Base-by-base conservation (phyloP, 495 filamentous ascomycete genomes). In the Podospora pseudopauciseta region DNA sequence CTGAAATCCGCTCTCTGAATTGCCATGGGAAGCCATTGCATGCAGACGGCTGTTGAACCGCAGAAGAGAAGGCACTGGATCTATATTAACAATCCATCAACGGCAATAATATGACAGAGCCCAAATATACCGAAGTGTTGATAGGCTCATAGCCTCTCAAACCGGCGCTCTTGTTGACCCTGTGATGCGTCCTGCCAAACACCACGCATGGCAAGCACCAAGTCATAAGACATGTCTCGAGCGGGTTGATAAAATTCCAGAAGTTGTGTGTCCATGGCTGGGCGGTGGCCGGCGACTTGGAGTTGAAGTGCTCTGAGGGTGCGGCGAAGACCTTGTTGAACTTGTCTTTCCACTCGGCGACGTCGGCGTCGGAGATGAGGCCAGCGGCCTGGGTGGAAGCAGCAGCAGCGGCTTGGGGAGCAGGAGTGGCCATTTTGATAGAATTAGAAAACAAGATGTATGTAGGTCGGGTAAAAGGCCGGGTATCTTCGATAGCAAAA, bases 131-230 rank as follows among this genome's bases (percentile, higher is more conserved):
- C 32, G 74, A 76, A 26, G 71, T 76, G 71, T 85, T 85, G 70
- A 81, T 74, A 23, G 76, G 72, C 61, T 77, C 73, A 68, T 82
- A 85, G 16, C 72, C 78, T n/a, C 76, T 69, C 66, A 84, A 72
- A 60, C 71, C 73, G 30, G 69, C 72, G 63, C 79, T 65, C 70
- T 80, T 80, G 54, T 74, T 73, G 28, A 83, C 62, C 2, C 83
- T 79, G 64, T 85, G 75, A 66, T 81, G 77, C 26, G 80, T 83
- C 72, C 75, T 81, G 61, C 83, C 82, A 65, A 81, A 83, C 9
- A 79, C 79, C 30, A 83, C 77, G 67, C 83, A 85, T 27, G 83
- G 83, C 27, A 76, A 64, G 71, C 77, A 83, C 49, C 72, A 82
- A 0, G 75, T 72, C 69, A 82, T 68, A 54, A 77, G 63, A 73